Conservation (phyloP, 2,329 filamentous ascomycete genomes). For the Talaromyces verruculosus region DNA sequence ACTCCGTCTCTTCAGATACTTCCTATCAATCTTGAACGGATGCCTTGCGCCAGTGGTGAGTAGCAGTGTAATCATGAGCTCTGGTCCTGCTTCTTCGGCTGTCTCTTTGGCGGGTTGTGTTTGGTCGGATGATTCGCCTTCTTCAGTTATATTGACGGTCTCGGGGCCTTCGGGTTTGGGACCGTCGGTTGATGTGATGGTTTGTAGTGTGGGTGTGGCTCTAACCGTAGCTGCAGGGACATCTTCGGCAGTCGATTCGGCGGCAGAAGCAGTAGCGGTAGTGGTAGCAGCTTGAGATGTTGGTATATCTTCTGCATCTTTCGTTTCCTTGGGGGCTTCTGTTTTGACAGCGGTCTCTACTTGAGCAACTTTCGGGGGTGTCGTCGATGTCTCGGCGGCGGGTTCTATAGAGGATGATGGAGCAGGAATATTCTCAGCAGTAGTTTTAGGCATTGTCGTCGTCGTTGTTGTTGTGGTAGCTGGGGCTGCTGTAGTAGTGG, state of each 20-base stretch:
- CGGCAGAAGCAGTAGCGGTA: background rate
- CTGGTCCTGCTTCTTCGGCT: constrained; percentile 38
- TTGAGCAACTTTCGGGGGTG: background rate
- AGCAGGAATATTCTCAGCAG: background rate
- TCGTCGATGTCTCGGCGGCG: background rate
- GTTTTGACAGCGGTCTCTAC: background rate
- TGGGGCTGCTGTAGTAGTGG: background rate
- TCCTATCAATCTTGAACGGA: constrained; percentile 85
- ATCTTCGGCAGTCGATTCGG: constrained; percentile 2
- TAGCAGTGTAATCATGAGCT: constrained; percentile 69
- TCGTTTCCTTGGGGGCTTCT: background rate
- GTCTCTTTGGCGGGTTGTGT: constrained; percentile 31
- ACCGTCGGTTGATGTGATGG: background rate
- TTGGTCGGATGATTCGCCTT: constrained; percentile 9
- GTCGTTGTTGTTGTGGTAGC: background rate
- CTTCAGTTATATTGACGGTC: background rate
- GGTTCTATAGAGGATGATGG: background rate
- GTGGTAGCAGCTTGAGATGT: background rate
- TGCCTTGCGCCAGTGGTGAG: constrained; percentile 80
- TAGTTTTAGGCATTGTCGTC: background rate
- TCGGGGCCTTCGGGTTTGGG: constrained; percentile 7
- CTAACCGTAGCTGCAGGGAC: background rate
- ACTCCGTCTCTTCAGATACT: constrained; percentile 77
- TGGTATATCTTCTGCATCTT: background rate
- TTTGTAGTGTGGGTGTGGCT: background rate